phyloP scores from a whole-genome alignment of 2,329 filamentous ascomycete genomes.

The Fusarium sp. region DNA sequence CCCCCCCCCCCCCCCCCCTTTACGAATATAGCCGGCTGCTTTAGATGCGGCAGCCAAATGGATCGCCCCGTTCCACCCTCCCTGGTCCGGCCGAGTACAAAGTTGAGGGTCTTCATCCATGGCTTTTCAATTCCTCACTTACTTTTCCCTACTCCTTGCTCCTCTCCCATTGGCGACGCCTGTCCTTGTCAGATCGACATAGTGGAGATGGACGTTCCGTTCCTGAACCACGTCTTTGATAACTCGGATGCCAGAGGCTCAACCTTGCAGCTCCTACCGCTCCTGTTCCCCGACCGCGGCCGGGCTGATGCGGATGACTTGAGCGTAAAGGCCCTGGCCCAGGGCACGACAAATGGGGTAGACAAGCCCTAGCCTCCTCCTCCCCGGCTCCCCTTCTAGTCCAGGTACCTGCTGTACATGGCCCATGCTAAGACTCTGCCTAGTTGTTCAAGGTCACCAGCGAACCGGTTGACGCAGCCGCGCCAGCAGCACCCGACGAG shows the following conservation, averaged over 20 bases:
- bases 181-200: not conserved
- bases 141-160: not conserved
- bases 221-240: conserved; percentile 28
- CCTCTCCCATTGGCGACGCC: not conserved
- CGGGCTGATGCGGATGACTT: not conserved
- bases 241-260: conserved; percentile 21
- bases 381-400: not conserved
- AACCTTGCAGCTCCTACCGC: conserved; percentile 11
- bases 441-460: conserved; percentile 34
- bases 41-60: not conserved
- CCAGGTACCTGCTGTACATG: not conserved
- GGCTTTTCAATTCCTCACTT: not conserved
- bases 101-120: not conserved
- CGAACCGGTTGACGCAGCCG: not conserved
- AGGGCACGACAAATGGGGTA: conserved; percentile 39
- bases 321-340: conserved; percentile 19
- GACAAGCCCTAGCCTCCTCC: not conserved
- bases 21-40: not conserved
- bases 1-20: no score
- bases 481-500: not conserved
- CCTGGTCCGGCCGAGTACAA: not conserved
- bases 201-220: conserved; percentile 26
- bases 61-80: not conserved
- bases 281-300: conserved; percentile 21
- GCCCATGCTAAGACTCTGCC: conserved; percentile 6